Evolutionary conservation across 2,329 filamentous ascomycete genomes (phyloP).

Genomic region (Fusarium newnesense): DNA sequence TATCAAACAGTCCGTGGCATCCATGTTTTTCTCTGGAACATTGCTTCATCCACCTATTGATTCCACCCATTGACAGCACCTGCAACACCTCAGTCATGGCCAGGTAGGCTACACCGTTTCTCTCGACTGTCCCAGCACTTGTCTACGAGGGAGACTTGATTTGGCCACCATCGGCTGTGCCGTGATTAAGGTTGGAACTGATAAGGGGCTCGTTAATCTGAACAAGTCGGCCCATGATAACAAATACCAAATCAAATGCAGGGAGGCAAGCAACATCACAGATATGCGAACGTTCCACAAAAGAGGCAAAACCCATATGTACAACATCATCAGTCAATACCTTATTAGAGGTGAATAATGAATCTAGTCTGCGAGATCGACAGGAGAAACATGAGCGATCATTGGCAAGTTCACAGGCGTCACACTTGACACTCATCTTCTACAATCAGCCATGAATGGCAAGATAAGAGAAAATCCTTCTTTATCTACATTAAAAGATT

Average conservation of each 20-base stretch:
- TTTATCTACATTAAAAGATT: slow-evolving; percentile 19
- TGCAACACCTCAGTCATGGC: slow-evolving; percentile 15
- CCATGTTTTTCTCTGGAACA: slow-evolving; percentile 38
- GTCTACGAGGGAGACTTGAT: slow-evolving; percentile 2
- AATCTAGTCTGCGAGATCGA: slow-evolving; percentile 36
- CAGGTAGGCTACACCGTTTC: slow-evolving; percentile 26
- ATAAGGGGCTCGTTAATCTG: not conserved
- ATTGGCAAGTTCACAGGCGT: slow-evolving; percentile 2
- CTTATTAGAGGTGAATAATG: slow-evolving; percentile 1
- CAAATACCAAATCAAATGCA: slow-evolving; percentile 8
- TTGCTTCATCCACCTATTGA: slow-evolving; percentile 21
- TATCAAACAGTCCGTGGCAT: slow-evolving; percentile 40
- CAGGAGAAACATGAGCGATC: slow-evolving; percentile 39
- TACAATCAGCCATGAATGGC: slow-evolving; percentile 1
- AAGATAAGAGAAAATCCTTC: not conserved
- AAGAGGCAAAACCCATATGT: slow-evolving; percentile 10
- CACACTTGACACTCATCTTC: not conserved
- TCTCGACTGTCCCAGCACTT: slow-evolving; percentile 9
- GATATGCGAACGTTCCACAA: slow-evolving; percentile 17
- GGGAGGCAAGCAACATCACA: slow-evolving; percentile 1
- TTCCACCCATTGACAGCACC: slow-evolving; percentile 13
- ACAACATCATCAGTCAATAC: slow-evolving; percentile 18
- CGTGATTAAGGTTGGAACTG: slow-evolving; percentile 3
- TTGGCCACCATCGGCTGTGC: slow-evolving; percentile 17
- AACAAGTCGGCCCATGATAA: not conserved